Evolutionary conservation across 108 stramenopile genomes (phyloP).

Genomic region (Epipyxis sp.): DNA sequence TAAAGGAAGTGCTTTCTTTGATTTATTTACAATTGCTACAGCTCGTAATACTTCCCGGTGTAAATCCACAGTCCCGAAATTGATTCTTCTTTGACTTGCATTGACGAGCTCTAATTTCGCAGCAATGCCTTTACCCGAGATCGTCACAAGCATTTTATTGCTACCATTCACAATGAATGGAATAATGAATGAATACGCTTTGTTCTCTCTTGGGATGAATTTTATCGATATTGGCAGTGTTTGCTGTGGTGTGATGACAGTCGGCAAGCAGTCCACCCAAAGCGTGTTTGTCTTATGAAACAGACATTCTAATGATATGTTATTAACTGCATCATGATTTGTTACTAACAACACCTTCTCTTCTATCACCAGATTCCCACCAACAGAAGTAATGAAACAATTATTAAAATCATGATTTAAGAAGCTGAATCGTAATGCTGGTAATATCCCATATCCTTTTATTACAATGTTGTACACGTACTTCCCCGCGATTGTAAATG

Average conservation of each 20-base stretch:
- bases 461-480: constrained; percentile 53
- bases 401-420: constrained; percentile 57
- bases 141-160: constrained; percentile 45
- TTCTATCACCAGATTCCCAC: constrained; percentile 37
- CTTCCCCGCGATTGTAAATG: constrained; percentile 54
- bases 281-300: constrained; percentile 47
- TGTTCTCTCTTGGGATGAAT: constrained; percentile 54
- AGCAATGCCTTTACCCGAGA: constrained; percentile 50
- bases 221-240: constrained; percentile 42
- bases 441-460: constrained; percentile 44
- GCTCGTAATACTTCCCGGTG: constrained; percentile 42
- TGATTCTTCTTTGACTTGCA: constrained; percentile 41
- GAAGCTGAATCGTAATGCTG: constrained; percentile 53
- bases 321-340: constrained; percentile 49
- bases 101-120: constrained; percentile 57
- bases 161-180: constrained; percentile 62
- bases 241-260: constrained; percentile 55
- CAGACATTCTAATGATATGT: constrained; percentile 48
- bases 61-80: constrained; percentile 51
- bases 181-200: constrained; percentile 53
- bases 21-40: constrained; percentile 52
- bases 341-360: constrained; percentile 41
- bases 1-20: constrained; percentile 43
- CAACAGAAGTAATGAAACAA: constrained; percentile 59
- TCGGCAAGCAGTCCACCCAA: constrained; percentile 48